These are phyloP conservation scores for Mortierella claussenii DNA, from an alignment of 192 early-diverging fungal species.

Conservation along the genomic window DNA sequence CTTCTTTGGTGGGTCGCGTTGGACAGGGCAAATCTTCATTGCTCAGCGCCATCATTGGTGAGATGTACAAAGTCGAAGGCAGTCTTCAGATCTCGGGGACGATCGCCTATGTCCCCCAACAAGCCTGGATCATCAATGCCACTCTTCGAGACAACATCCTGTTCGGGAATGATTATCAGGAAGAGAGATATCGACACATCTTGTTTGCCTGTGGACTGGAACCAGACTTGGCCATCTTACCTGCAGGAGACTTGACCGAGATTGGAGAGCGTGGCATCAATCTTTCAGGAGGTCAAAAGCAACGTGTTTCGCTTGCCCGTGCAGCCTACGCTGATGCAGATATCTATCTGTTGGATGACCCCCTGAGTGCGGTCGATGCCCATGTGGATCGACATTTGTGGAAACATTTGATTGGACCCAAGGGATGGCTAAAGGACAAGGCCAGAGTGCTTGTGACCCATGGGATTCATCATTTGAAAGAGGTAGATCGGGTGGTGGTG, in stretches of 20 bases:
- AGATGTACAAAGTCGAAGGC: conserved; percentile 80
- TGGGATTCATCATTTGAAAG: conserved; percentile 56
- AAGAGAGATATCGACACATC: conserved; percentile 68
- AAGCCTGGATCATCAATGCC: conserved; percentile 95
- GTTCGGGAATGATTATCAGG: conserved; percentile 79
- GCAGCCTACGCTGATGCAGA: conserved; percentile 78
- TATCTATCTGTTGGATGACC: conserved; percentile 85
- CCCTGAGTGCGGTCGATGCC: conserved; percentile 69
- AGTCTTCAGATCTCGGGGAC: conserved; percentile 69
- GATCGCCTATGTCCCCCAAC: conserved; percentile 86
- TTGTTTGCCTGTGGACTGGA: conserved; percentile 77
- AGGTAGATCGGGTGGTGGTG: conserved; percentile 59
- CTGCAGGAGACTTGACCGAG: conserved; percentile 75
- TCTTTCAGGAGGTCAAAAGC: conserved; percentile 79
- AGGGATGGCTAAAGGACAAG: conserved; percentile 46
- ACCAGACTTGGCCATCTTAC: conserved; percentile 70
- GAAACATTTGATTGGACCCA: conserved; percentile 43
- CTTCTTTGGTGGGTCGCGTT: conserved; percentile 62
- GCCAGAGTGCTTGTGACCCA: conserved; percentile 74
- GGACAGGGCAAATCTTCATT: conserved; percentile 69
- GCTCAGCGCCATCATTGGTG: conserved; percentile 73
- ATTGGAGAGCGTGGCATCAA: conserved; percentile 76
- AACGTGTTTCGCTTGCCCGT: conserved; percentile 81
- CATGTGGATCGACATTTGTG: conserved; percentile 60
- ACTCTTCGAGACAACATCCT: conserved; percentile 91